Conservation (phyloP, 2,329 filamentous ascomycete genomes). For the Myrmaecium sp. region DNA sequence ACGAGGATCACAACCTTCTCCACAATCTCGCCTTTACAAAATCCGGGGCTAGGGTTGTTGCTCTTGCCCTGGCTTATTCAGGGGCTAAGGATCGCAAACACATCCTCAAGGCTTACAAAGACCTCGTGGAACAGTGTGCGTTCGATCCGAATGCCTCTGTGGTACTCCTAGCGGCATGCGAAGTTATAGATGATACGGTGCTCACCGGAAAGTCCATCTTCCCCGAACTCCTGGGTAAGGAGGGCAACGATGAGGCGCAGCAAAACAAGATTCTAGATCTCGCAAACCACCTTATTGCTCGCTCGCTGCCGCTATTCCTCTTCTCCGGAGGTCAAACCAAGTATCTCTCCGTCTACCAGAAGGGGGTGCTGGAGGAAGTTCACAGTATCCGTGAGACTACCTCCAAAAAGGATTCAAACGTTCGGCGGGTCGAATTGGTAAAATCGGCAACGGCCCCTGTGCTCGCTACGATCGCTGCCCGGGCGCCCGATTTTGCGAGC, state of each 20-base stretch:
- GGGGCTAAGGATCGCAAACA: conserved; percentile 85
- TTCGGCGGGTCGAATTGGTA: conserved; percentile 59
- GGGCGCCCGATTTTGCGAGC: conserved; percentile 50
- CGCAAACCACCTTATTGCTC: conserved; percentile 47
- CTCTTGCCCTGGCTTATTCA: conserved; percentile 66
- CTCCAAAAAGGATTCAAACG: conserved; percentile 78
- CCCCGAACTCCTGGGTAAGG: conserved; percentile 53
- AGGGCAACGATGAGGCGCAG: conserved; percentile 24
- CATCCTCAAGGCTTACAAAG: conserved; percentile 77
- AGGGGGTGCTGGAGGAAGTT: conserved; percentile 61
- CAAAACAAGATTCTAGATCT: conserved; percentile 47
- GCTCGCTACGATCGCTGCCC: conserved; percentile 53
- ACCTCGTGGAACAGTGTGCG: conserved; percentile 72
- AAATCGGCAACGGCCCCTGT: conserved; percentile 58
- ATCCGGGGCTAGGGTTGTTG: conserved; percentile 68
- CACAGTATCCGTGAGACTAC: conserved; percentile 65
- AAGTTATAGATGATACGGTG: conserved; percentile 89
- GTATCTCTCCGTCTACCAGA: conserved; percentile 45
- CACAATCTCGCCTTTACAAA: conserved; percentile 96
- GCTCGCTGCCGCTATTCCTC: conserved; percentile 46
- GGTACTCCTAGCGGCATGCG: conserved; percentile 70
- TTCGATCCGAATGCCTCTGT: conserved; percentile 63
- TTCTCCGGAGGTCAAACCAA: not conserved
- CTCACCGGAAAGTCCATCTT: conserved; percentile 74
- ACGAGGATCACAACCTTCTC: conserved; percentile 60